Evolutionary conservation across 2,329 filamentous ascomycete genomes (phyloP), one percentile per base, ranked within the genome.

Genomic region (Alternaria sp.): DNA sequence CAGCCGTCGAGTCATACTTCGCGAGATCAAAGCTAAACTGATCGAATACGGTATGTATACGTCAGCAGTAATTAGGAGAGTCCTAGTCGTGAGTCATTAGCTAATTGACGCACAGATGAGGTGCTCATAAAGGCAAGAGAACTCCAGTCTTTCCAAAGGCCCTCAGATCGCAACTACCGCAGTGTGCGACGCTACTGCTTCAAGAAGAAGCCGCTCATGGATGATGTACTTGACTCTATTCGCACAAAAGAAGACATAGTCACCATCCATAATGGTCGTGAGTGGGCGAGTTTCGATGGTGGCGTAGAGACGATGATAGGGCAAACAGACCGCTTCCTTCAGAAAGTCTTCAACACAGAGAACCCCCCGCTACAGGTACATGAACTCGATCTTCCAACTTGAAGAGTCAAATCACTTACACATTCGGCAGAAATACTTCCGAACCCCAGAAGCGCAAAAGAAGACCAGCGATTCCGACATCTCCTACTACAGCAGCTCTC

Each of bases 281-380:
- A 83, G 59, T 78, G 80, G 69, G 80, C 80, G 12, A 74, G 68
- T 1, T 82, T 83, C 44, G 81, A 83, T 25, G 76, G 77, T 4
- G 69, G 77, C 8, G 74, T 83, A 1, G 81, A 83, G 51, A 73
- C 68, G 0, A 57, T 79, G 6, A 72, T 79, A 6, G 66, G 67
- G 3, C 70, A 72, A 13, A 54, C 74, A 13, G 74, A 81, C 25
- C 67, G 59, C 15, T 47, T 62, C 46, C 19, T 78, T 51, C 19
- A 73, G 55, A 71, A 65, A 17, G 40, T 75, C 6, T 74, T 78
- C 17, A 49, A 64, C 12, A 62, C 66, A 0, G 57, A 74, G 25
- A 57, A 65, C 4, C 71, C 67, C 1, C 76, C 77, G 3, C 67
- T 79, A 9, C 66, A 73, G 52, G 74, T 76, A 70, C 12, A 61